phyloP scores from a whole-genome alignment of 2,329 filamentous ascomycete genomes.

The Juglanconis sp. region DNA sequence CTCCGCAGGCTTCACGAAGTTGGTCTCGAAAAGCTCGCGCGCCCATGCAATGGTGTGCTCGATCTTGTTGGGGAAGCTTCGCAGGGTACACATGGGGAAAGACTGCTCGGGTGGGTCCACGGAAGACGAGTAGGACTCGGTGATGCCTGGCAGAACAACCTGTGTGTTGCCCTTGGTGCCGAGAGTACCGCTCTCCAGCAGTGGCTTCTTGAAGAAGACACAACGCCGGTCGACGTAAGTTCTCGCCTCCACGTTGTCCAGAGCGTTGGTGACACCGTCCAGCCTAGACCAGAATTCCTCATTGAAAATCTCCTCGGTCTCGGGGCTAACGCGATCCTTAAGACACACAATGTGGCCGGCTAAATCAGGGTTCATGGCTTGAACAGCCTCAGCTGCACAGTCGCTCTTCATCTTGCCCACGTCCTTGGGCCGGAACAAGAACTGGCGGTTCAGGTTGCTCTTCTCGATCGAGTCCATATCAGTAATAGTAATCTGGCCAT shows the following conservation, averaged over 20 bases:
- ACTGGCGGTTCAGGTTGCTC: constrained; percentile 97
- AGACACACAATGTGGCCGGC: constrained; percentile 79
- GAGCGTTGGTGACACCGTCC: constrained; percentile 91
- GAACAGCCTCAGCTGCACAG: constrained; percentile 82
- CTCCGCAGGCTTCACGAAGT: constrained; percentile 90
- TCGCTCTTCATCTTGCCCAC: constrained; percentile 97
- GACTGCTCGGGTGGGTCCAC: constrained; percentile 98
- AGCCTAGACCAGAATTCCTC: constrained; percentile 85
- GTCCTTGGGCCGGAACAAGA: constrained; percentile 89
- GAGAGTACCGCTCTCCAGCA: constrained; percentile 95
- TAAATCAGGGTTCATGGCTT: constrained; percentile 93
- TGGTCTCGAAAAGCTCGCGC: constrained; percentile 90
- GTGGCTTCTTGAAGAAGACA: constrained; percentile 96
- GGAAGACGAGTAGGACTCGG: constrained; percentile 91
- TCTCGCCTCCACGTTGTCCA: constrained; percentile 95
- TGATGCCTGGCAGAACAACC: constrained; percentile 84
- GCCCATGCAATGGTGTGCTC: constrained; percentile 99
- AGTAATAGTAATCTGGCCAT: constrained; percentile 87
- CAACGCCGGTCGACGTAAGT: constrained; percentile 95
- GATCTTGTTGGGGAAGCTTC: constrained; percentile 96
- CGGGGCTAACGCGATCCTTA: constrained; percentile 84
- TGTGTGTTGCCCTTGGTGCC: constrained; percentile 99
- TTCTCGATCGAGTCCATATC: constrained; percentile 99
- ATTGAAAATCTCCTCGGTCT: constrained; percentile 93
- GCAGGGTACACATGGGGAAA: constrained; percentile 97